Conservation (phyloP, 2,329 filamentous ascomycete species). For the Calonectria pseudoturangicola region DNA sequence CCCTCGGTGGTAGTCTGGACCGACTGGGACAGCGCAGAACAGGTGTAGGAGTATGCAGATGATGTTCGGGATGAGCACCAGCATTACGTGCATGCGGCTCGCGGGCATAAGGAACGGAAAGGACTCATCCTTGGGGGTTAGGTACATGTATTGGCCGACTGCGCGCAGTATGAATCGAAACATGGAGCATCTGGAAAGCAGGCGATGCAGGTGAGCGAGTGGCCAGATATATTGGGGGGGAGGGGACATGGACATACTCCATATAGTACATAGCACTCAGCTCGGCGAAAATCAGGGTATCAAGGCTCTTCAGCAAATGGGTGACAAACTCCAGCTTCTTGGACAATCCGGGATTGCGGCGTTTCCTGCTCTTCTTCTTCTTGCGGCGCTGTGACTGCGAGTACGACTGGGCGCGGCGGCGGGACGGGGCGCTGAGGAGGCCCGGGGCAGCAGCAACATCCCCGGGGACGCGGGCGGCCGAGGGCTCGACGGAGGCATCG, state of each 20-base stretch:
- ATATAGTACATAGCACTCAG: conserved; percentile 81
- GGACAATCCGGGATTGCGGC: conserved; percentile 64
- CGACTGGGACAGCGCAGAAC: conserved; percentile 71
- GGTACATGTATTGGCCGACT: conserved; percentile 76
- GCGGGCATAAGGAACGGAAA: conserved; percentile 74
- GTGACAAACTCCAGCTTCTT: conserved; percentile 78
- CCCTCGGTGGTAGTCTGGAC: conserved; percentile 77
- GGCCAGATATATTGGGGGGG: conserved; percentile 22
- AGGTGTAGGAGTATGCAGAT: conserved; percentile 78
- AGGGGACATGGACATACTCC: conserved; percentile 70
- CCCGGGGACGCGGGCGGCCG: conserved; percentile 48
- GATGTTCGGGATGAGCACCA: conserved; percentile 75
- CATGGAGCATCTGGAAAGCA: conserved; percentile 75
- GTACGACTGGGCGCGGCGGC: conserved; percentile 39
- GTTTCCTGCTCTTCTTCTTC: conserved; percentile 61
- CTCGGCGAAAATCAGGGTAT: conserved; percentile 79
- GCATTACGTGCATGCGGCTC: conserved; percentile 73
- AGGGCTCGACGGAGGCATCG: conserved; percentile 47
- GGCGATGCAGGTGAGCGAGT: conserved; percentile 19
- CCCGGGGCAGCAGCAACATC: conserved; percentile 33
- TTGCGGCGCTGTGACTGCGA: conserved; percentile 59
- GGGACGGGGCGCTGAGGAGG: conserved; percentile 36
- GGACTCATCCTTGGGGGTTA: conserved; percentile 77
- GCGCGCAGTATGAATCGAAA: conserved; percentile 77
- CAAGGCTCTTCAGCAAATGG: conserved; percentile 76